Evolutionary conservation across 2,329 filamentous ascomycete genomes (phyloP).

Genomic region (Colletotrichum endophyticum): DNA sequence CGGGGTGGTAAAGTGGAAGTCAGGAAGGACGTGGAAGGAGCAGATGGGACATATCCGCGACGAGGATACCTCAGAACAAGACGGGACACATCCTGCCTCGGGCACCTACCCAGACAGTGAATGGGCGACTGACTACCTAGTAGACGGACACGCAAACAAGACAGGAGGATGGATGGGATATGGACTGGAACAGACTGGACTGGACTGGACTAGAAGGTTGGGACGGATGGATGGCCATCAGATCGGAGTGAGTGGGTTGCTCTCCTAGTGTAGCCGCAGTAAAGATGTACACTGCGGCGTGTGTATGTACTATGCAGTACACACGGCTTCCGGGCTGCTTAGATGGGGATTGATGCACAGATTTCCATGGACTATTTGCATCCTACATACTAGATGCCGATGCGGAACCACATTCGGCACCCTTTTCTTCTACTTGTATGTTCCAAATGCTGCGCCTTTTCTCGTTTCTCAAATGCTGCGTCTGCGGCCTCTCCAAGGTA

Average conservation of each 20-base stretch:
- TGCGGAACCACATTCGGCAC: neutral
- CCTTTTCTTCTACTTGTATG: neutral
- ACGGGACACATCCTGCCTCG: neutral
- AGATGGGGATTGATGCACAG: neutral
- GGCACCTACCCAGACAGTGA: neutral
- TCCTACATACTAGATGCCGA: neutral
- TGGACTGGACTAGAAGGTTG: neutral
- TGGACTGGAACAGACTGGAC: neutral
- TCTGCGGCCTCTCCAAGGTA: neutral
- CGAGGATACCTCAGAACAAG: neutral
- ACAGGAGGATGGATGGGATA: neutral
- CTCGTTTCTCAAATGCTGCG: neutral
- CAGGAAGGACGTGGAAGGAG: neutral
- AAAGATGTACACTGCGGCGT: neutral
- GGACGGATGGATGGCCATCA: neutral
- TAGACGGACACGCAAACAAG: neutral
- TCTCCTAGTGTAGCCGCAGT: neutral
- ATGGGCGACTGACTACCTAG: neutral
- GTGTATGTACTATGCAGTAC: neutral
- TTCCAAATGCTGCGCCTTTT: neutral
- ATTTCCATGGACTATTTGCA: neutral
- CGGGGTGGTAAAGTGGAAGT: neutral
- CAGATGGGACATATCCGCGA: neutral
- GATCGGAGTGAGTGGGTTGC: neutral
- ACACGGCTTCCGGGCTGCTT: neutral